Conservation (phyloP, 805 yeast species). For the Spathaspora gorwiae region DNA sequence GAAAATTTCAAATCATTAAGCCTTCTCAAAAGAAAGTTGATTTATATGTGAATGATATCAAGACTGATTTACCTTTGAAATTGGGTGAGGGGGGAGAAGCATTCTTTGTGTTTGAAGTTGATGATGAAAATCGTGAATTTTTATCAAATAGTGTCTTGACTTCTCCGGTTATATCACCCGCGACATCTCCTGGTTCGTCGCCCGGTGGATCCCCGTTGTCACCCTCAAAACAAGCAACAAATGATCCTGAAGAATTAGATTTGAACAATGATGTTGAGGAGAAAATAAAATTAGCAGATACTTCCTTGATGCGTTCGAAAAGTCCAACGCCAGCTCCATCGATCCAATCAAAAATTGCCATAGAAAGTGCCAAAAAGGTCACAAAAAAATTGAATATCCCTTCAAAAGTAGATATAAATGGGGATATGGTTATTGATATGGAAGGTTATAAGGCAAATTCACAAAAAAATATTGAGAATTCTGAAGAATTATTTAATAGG, state of each 20-base stretch:
- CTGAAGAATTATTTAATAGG: slow-evolving; percentile 71
- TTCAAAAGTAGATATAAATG: slow-evolving; percentile 79
- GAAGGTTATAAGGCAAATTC: slow-evolving; percentile 88
- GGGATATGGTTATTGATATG: slow-evolving; percentile 87
- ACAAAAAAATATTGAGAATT: slow-evolving; percentile 66
- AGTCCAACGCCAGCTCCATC: slow-evolving; percentile 19
- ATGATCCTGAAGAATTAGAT: slow-evolving; percentile 24
- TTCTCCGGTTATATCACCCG: slow-evolving; percentile 75
- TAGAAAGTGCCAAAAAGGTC: slow-evolving; percentile 58
- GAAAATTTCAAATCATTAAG: slow-evolving; percentile 84
- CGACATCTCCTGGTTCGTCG: slow-evolving; percentile 53
- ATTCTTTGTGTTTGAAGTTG: slow-evolving; percentile 89
- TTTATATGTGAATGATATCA: slow-evolving; percentile 75
- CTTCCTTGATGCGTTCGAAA: slow-evolving; percentile 12
- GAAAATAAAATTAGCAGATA: slow-evolving; percentile 21
- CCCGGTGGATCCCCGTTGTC: slow-evolving; percentile 20
- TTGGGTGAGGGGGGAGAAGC: slow-evolving; percentile 98
- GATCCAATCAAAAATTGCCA: slow-evolving; percentile 35
- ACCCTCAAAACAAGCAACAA: slow-evolving; percentile 7
- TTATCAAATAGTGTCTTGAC: slow-evolving; percentile 79
- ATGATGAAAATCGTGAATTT: slow-evolving; percentile 41
- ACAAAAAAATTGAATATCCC: slow-evolving; percentile 79
- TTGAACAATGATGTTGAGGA: slow-evolving; percentile 26
- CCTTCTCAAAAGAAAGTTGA: slow-evolving; percentile 95
- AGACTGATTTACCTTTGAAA: slow-evolving; percentile 88